Percentiles rank a stretch among this genome's conserved stretches.
Conservation (phyloP, 2,329 filamentous ascomycete genomes). For the Penicillium sp. region DNA sequence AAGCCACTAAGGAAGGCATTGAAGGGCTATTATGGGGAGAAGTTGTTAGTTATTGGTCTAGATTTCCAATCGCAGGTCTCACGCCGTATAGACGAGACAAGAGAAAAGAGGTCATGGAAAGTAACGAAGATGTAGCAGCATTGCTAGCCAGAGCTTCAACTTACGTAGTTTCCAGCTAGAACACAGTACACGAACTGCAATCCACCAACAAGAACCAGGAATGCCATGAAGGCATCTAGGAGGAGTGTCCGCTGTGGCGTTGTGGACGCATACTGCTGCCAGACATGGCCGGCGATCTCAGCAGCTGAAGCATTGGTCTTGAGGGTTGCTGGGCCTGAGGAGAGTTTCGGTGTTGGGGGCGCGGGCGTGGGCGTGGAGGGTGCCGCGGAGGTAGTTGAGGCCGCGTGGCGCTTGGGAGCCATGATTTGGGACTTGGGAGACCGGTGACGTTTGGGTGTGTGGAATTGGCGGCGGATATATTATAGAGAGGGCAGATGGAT, state of each 20-base stretch:
- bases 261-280: conserved; percentile 71
- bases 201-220: conserved; percentile 79
- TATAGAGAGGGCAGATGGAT: neutral
- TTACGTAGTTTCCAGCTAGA: conserved; percentile 87
- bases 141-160: conserved; percentile 37
- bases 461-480: neutral
- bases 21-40: conserved; percentile 68
- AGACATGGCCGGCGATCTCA: conserved; percentile 67
- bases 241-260: conserved; percentile 91
- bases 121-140: neutral
- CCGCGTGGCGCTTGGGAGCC: conserved; percentile 29
- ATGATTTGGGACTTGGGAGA: conserved; percentile 20
- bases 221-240: conserved; percentile 85
- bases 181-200: conserved; percentile 93
- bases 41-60: neutral
- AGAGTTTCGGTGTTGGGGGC: conserved; percentile 27
- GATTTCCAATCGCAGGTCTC: neutral
- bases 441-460: conserved; percentile 29
- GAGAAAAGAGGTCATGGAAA: neutral
- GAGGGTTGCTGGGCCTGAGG: conserved; percentile 36
- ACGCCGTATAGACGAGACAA: neutral
- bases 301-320: conserved; percentile 41
- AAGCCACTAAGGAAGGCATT: conserved; percentile 98
- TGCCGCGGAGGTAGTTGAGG: conserved; percentile 29
- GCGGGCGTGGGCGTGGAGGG: conserved; percentile 15